Evolutionary conservation across 352 stramenopile species (phyloP).

Genomic region (Phytophthora megakarya): DNA sequence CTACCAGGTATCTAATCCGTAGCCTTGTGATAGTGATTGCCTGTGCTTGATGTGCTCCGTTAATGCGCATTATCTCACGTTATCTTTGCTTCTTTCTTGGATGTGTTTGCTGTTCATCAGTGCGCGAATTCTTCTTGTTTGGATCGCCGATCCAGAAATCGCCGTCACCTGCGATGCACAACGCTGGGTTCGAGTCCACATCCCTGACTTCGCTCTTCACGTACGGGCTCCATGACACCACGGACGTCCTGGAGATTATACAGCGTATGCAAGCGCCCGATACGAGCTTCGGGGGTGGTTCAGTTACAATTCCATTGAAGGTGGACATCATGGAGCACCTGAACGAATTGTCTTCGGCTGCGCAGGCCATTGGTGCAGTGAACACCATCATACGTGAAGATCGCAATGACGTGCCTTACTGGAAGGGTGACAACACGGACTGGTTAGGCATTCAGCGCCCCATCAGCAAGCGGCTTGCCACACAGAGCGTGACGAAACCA

Average conservation of each 20-base stretch:
- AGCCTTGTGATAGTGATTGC: no score
- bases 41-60: conserved; percentile 14
- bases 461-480: conserved; percentile 69
- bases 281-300: conserved; percentile 92
- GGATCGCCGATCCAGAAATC: conserved; percentile 96
- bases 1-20: conserved; percentile 73
- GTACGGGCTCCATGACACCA: conserved; percentile 90
- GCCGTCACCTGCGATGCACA: conserved; percentile 97
- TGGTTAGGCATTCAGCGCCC: conserved; percentile 97
- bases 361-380: conserved; percentile 96
- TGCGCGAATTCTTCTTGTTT: conserved; percentile 94
- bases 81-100: conserved; percentile 8
- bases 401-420: conserved; percentile 45
- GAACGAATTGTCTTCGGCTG: conserved; percentile 93
- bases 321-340: conserved; percentile 94
- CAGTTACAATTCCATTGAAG: conserved; percentile 99
- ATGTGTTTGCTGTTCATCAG: conserved; percentile 38
- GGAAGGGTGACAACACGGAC: conserved; percentile 98
- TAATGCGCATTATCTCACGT: conserved; percentile 34
- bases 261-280: conserved; percentile 41
- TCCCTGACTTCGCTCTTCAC: conserved; percentile 83
- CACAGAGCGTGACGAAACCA: conserved; percentile 11
- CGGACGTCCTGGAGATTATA: conserved; percentile 47
- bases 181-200: conserved; percentile 90
- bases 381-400: conserved; percentile 95